Percentiles rank a stretch among this genome's conserved stretches.
phyloP scores from a whole-genome alignment of 192 early-diverging fungal genomes.

The Umbelopsis vinacea region DNA sequence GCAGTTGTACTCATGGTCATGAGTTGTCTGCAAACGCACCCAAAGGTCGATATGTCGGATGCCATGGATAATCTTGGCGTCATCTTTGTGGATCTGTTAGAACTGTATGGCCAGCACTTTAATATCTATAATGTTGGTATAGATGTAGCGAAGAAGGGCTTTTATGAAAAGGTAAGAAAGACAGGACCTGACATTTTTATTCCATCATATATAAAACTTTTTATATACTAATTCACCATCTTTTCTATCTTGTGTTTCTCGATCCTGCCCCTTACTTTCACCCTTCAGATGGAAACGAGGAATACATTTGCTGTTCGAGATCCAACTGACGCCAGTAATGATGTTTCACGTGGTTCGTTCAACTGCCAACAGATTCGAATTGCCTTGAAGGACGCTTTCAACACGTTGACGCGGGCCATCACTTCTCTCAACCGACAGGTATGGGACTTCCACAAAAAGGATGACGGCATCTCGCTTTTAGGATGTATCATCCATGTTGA shows the following conservation, averaged over 20 bases:
- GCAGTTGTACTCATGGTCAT: constrained; percentile 76
- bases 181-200: neutral
- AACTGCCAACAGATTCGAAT: neutral
- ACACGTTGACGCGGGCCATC: neutral
- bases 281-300: neutral
- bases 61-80: constrained; percentile 80
- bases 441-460: neutral
- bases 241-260: constrained; percentile 20
- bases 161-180: constrained; percentile 48
- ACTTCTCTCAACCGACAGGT: constrained; percentile 5
- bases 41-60: constrained; percentile 68
- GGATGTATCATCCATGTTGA: constrained; percentile 9
- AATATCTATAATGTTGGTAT: constrained; percentile 73
- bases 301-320: constrained; percentile 57
- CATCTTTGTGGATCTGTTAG: constrained; percentile 90
- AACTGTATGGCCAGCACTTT: constrained; percentile 85
- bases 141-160: constrained; percentile 56
- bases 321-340: constrained; percentile 57
- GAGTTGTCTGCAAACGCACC: constrained; percentile 89
- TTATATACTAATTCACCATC: constrained; percentile 38
- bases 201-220: constrained; percentile 33
- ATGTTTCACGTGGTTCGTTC: constrained; percentile 41
- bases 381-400: neutral
- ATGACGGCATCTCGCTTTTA: constrained; percentile 2
- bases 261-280: neutral